Evolutionary conservation across 2,329 filamentous ascomycete species (phyloP), one percentile per base, ranked within the genome.

Genomic region (Aureobasidium melanogenum): DNA sequence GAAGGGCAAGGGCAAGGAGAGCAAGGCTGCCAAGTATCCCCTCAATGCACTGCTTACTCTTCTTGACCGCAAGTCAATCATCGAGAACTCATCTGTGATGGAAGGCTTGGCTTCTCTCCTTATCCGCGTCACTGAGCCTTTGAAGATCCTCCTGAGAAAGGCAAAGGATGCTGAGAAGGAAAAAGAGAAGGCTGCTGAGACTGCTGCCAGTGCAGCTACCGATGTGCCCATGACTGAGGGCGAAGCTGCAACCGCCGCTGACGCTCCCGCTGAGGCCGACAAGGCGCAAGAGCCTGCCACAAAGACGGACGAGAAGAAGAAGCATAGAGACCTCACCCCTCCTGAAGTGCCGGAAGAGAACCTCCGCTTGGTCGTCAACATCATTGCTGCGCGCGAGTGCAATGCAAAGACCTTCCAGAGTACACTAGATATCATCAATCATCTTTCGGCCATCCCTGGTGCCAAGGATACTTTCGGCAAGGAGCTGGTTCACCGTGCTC

Each of bases 391-490:
- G 64, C 88, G 92, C 52, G 94, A 99, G 74, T 99, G 94, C 76
- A 96, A 91, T 70, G 92, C 90, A 65, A 97, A 96, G 79, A 97
- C 94, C 0, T 99, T 99, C 81, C 89, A 94, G 71, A 95, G 97
- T 74, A 97, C 94, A 0, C 83, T 99, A 59, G 94, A 93, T 17
- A 95, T 95, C n/a, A 96, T 99, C 79, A 97, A 96, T 77, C 97
- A 97, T 70, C 82, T 99, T 46, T 97, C 92, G 5, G 87, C 89
- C 41, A 94, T 99, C 63, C 91, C 93, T 17, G 91, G 88, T 14
- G 91, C 93, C 19, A 94, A 95, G 75, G 84, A 88, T 58, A 82
- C 91, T 12, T 97, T 99, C 72, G 94, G 94, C n/a, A 87, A 89
- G 67, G 93, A 99, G 75, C 82, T 99, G 55, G 89, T 96, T 62